Percentiles rank a stretch among this genome's conserved stretches.
Evolutionary conservation across 2,329 filamentous ascomycete genomes (phyloP).

Genomic region (Scorias spongiosa): DNA sequence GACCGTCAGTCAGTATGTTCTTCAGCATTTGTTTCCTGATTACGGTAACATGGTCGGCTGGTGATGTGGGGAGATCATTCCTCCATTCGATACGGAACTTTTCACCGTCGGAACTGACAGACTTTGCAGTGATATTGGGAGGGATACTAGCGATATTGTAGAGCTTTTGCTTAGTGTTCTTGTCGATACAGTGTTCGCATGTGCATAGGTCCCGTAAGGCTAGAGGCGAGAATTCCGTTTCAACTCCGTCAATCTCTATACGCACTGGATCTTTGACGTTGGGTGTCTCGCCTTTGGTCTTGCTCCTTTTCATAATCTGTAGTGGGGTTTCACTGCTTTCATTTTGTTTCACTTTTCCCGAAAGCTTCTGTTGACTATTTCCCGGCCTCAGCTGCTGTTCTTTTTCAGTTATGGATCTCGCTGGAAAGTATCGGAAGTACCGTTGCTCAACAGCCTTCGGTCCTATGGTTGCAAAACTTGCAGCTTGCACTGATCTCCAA

Average conservation of each 20-base stretch:
- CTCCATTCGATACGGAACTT: slow-evolving; percentile 39
- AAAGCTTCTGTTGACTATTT: too few relatives aligned
- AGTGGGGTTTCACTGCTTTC: too few relatives aligned
- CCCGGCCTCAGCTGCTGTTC: too few relatives aligned
- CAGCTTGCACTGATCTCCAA: too few relatives aligned
- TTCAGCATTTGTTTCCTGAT: slow-evolving; percentile 7
- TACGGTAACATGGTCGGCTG: slow-evolving; percentile 25
- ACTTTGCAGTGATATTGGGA: slow-evolving; percentile 25
- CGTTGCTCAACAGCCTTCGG: too few relatives aligned
- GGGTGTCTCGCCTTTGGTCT: too few relatives aligned
- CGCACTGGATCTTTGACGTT: neutral
- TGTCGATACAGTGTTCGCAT: slow-evolving; percentile 42
- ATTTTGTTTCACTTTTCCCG: too few relatives aligned
- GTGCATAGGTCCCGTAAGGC: slow-evolving; percentile 42
- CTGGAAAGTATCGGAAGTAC: too few relatives aligned
- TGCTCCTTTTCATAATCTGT: too few relatives aligned
- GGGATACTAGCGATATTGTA: slow-evolving; percentile 54
- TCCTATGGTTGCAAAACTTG: too few relatives aligned
- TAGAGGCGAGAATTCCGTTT: slow-evolving; percentile 10
- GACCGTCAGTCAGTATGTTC: too few relatives aligned
- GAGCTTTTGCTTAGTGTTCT: slow-evolving; percentile 45
- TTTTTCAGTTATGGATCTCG: too few relatives aligned
- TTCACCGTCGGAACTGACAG: slow-evolving; percentile 19
- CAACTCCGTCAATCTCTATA: neutral
- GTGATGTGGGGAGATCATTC: slow-evolving; percentile 36